Conservation (phyloP, 768 basidiomycete genomes). For the Gloeopeniophorella convolvens region DNA sequence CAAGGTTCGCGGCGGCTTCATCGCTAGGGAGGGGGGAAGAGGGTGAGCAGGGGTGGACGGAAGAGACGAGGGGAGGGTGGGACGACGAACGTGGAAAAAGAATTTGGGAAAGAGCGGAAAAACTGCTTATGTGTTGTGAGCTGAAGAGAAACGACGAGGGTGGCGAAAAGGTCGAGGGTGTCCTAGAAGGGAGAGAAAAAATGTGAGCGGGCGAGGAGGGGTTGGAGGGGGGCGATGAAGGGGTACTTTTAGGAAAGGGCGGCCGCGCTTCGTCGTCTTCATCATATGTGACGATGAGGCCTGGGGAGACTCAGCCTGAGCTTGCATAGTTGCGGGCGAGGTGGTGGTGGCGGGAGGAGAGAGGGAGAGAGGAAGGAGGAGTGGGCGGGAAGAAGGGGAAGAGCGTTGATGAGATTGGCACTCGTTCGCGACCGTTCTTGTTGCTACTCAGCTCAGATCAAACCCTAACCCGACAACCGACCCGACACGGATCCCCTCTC, state of each 20-base stretch:
- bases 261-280: conserved; percentile 95
- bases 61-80: conserved; percentile 10
- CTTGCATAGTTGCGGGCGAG: no score
- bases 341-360: conserved; percentile 19
- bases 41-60: conserved; percentile 11
- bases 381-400: conserved; percentile 20
- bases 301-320: conserved; percentile 37
- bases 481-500: not conserved
- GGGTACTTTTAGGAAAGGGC: conserved; percentile 85
- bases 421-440: not conserved
- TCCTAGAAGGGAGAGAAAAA: conserved; percentile 50
- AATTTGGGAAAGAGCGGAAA: conserved; percentile 91
- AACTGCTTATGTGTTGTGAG: conserved; percentile 89
- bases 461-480: not conserved
- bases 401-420: conserved; percentile 6
- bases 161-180: conserved; percentile 96
- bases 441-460: not conserved
- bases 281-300: conserved; percentile 88
- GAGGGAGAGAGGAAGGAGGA: conserved; percentile 27
- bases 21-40: conserved; percentile 49
- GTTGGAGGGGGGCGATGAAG: conserved; percentile 10
- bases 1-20: conserved; percentile 88
- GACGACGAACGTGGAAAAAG: conserved; percentile 83
- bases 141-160: conserved; percentile 88
- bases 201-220: not conserved